These are phyloP conservation scores for Trichoderma simmonsii DNA, from an alignment of 2,329 filamentous ascomycete species.

Conservation along the genomic window DNA sequence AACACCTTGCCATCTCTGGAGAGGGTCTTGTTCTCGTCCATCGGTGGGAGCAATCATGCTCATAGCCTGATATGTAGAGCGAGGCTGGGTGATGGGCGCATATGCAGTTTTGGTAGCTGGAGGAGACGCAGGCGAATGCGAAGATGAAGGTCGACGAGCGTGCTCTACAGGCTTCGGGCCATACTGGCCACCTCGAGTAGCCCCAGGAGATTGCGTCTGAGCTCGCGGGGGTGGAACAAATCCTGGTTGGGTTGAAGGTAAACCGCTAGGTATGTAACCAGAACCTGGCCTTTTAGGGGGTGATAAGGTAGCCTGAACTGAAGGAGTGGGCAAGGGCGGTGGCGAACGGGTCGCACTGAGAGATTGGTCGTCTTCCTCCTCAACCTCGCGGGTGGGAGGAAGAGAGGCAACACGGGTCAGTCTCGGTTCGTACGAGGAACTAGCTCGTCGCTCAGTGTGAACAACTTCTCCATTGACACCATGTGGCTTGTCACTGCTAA, in stretches of 20 bases:
- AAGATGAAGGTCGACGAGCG: constrained; percentile 53
- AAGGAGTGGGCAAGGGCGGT: constrained; percentile 30
- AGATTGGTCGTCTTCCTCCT: constrained; percentile 45
- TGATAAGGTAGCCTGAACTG: constrained; percentile 46
- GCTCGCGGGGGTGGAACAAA: constrained; percentile 57
- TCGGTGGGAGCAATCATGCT: constrained; percentile 62
- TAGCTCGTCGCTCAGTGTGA: constrained; percentile 47
- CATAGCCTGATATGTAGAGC: constrained; percentile 53
- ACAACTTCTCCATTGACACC: constrained; percentile 37
- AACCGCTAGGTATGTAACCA: constrained; percentile 48
- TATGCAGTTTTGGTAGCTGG: constrained; percentile 27
- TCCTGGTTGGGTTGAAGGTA: constrained; percentile 33
- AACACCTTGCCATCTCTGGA: constrained; percentile 86
- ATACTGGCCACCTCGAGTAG: constrained; percentile 40
- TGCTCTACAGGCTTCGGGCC: constrained; percentile 38
- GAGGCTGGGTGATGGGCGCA: constrained; percentile 39
- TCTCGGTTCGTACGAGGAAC: constrained; percentile 54
- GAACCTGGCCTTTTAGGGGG: constrained; percentile 54
- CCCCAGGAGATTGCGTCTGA: constrained; percentile 60
- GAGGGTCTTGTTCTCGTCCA: constrained; percentile 67
- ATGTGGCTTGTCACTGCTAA: constrained; percentile 41
- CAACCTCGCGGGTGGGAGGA: constrained; percentile 60
- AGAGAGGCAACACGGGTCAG: constrained; percentile 55
- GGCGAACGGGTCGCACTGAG: constrained; percentile 25
- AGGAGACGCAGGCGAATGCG: constrained; percentile 45